Percentiles rank a stretch among this genome's conserved stretches.
Conservation (phyloP, 768 basidiomycete genomes). For the Mycena vitilis region DNA sequence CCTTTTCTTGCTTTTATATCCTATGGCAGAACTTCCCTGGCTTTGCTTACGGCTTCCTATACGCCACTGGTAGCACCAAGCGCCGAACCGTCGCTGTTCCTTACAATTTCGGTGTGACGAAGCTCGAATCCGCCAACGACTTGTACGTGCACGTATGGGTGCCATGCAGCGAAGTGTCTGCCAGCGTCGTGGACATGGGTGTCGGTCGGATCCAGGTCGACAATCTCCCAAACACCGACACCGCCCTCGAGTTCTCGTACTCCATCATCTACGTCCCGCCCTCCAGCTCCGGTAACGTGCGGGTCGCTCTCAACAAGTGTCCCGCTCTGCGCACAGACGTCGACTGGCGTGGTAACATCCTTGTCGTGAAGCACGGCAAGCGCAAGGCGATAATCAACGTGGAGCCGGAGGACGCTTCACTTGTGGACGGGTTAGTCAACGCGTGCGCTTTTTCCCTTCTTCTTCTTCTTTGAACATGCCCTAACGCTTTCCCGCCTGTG, state of each 20-base stretch:
- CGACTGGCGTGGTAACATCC: constrained; percentile 1
- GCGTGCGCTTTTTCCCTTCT: background rate
- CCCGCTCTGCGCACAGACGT: background rate
- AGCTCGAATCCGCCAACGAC: background rate
- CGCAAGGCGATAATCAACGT: constrained; percentile 13
- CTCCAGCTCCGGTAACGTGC: background rate
- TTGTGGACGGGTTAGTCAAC: constrained; percentile 5
- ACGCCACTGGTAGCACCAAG: background rate
- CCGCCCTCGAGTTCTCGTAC: background rate
- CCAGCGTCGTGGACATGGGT: background rate
- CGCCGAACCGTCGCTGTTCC: constrained; percentile 1
- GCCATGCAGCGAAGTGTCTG: background rate
- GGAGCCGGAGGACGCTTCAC: background rate
- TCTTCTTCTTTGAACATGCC: background rate
- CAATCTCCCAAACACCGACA: too few species aligned
- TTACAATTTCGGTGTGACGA: background rate
- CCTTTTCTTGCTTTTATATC: background rate
- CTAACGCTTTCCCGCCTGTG: too few species aligned
- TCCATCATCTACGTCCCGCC: background rate
- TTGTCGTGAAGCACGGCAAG: constrained; percentile 11
- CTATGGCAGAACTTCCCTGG: background rate
- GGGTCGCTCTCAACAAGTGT: background rate
- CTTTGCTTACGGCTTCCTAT: background rate
- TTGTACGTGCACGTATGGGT: background rate
- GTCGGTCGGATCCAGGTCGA: background rate